Evolutionary conservation across 345 rosid genomes (phyloP).

Genomic region (Salix exigua): DNA sequence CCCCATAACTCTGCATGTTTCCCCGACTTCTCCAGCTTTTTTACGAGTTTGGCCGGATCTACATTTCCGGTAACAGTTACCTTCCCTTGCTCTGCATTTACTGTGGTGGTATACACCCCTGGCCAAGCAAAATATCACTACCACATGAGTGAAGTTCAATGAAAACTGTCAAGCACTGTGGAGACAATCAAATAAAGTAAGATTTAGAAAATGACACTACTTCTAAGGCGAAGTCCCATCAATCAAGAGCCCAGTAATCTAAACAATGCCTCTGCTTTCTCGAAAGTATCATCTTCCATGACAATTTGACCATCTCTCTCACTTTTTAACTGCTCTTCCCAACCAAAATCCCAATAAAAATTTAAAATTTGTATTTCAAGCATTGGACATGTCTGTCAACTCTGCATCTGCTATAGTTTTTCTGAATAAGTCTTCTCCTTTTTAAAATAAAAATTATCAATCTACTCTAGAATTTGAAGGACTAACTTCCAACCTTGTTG

Average conservation of each 20-base stretch:
- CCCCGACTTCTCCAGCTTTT: constrained; percentile 80
- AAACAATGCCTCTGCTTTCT: background rate
- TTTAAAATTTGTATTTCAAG: background rate
- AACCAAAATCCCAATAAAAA: background rate
- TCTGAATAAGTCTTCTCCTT: background rate
- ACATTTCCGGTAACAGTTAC: constrained; percentile 83
- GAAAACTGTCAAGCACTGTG: background rate
- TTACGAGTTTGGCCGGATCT: constrained; percentile 61
- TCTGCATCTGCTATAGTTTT: background rate
- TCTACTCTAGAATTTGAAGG: background rate
- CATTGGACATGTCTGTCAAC: background rate
- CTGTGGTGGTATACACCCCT: constrained; percentile 66
- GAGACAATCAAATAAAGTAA: background rate
- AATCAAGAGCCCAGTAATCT: background rate
- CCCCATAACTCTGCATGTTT: constrained; percentile 84
- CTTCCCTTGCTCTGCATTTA: constrained; percentile 82
- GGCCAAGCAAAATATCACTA: background rate
- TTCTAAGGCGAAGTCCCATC: background rate
- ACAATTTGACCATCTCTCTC: background rate
- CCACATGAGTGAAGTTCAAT: constrained; percentile 1
- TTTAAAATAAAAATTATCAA: no score
- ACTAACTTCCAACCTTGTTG: background rate
- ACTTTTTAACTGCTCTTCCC: background rate
- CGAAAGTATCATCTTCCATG: background rate
- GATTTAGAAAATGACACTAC: background rate